phyloP scores from a whole-genome alignment of 176 grass and related monocot genomes.

The Cenchrus purpureus region DNA sequence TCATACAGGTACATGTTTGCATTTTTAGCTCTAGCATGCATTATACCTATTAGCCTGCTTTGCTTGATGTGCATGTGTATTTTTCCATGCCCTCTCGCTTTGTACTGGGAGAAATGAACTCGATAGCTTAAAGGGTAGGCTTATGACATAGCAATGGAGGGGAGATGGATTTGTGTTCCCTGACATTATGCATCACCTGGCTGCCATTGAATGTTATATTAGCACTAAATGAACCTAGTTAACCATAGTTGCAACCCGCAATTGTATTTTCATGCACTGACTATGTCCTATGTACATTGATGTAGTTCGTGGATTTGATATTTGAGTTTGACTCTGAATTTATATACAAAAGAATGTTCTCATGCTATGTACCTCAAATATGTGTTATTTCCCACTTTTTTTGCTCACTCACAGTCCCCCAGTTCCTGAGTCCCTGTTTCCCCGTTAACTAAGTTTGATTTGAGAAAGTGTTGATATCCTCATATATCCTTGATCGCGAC shows the following conservation, averaged over 20 bases:
- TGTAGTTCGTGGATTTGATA: neutral
- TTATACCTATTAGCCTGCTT: neutral
- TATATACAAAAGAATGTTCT: neutral
- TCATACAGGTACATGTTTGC: constrained; percentile 76
- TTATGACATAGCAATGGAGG: neutral
- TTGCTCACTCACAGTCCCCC: neutral
- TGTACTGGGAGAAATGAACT: constrained; percentile 18
- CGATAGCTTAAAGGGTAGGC: neutral
- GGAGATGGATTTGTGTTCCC: neutral
- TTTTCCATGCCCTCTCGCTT: constrained; percentile 2
- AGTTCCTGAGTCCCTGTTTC: neutral
- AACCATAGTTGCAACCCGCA: neutral
- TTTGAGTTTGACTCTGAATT: neutral
- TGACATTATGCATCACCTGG: neutral
- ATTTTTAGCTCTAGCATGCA: constrained; percentile 13
- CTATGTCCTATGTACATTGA: neutral
- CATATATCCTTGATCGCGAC: neutral
- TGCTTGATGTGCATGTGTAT: constrained; percentile 30
- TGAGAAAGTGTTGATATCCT: neutral
- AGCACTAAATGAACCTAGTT: neutral
- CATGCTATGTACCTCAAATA: neutral
- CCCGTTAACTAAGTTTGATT: neutral
- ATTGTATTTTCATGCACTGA: neutral
- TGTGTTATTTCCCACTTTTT: neutral
- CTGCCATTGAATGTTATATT: neutral